Evolutionary conservation across 257 asterid species (phyloP).

Genomic region (Fraxinus pennsylvanica): DNA sequence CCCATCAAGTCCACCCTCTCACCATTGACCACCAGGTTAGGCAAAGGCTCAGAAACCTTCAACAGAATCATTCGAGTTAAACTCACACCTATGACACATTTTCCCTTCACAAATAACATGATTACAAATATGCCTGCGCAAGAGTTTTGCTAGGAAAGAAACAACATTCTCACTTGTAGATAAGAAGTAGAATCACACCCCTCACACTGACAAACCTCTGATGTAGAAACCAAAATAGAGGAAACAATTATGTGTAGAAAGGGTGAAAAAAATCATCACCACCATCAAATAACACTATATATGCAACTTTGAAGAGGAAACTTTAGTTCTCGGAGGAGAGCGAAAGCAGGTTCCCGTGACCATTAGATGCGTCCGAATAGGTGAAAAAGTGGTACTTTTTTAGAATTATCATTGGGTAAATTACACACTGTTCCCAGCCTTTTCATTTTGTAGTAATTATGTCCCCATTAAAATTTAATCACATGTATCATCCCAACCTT

Average conservation of each 20-base stretch:
- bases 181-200: constrained; percentile 16
- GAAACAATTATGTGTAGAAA: background rate
- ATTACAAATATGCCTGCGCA: background rate
- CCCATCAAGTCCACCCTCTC: constrained; percentile 82
- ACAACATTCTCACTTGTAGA: constrained; percentile 6
- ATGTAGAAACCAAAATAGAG: background rate
- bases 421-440: no score
- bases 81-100: constrained; percentile 33
- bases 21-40: constrained; percentile 85
- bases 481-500: no score
- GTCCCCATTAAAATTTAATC: no score
- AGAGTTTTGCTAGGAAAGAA: background rate
- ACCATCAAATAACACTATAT: background rate
- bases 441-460: no score
- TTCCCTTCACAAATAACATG: constrained; percentile 8
- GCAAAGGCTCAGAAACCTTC: constrained; percentile 89
- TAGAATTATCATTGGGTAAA: background rate
- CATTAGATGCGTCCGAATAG: background rate
- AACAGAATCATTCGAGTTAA: constrained; percentile 94
- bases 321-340: background rate
- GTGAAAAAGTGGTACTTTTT: background rate
- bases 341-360: background rate
- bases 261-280: background rate
- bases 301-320: background rate
- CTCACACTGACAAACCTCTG: background rate